Conservation (phyloP, 2,329 filamentous ascomycete species). For the Coniella vitis region DNA sequence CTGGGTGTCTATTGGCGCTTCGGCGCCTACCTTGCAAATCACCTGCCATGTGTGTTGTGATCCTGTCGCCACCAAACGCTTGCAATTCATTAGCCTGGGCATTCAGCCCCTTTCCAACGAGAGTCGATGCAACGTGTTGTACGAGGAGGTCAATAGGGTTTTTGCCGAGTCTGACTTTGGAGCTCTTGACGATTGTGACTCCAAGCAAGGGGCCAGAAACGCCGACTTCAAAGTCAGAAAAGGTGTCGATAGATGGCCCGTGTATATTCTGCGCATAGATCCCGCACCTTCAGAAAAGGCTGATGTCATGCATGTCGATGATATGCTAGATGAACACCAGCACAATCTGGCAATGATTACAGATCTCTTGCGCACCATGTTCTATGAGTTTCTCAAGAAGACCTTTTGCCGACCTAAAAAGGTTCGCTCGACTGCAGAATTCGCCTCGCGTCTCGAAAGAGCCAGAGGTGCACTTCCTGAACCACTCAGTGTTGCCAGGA, state of each 20-base stretch:
- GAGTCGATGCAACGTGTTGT: constrained; percentile 58
- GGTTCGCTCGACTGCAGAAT: not conserved
- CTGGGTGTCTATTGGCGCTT: constrained; percentile 69
- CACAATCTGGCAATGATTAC: constrained; percentile 48
- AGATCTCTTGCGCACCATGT: constrained; percentile 61
- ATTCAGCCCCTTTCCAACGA: constrained; percentile 56
- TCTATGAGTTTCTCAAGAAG: constrained; percentile 67
- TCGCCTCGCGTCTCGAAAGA: not conserved
- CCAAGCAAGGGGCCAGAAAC: constrained; percentile 32
- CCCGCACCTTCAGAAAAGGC: not conserved
- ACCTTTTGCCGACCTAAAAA: constrained; percentile 57
- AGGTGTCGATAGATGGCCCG: constrained; percentile 74
- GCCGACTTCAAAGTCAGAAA: constrained; percentile 53
- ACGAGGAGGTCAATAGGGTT: constrained; percentile 69
- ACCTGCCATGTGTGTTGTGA: constrained; percentile 64
- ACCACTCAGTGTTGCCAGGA: not conserved
- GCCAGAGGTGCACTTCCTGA: not conserved
- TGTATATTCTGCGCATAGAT: constrained; percentile 74
- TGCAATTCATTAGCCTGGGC: constrained; percentile 79
- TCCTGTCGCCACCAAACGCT: constrained; percentile 62
- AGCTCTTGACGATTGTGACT: constrained; percentile 33
- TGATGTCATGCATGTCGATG: constrained; percentile 25
- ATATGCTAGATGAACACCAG: constrained; percentile 38
- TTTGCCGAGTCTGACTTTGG: constrained; percentile 78
- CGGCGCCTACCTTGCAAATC: constrained; percentile 53